Percentiles rank a stretch among this genome's conserved stretches.
phyloP scores from a whole-genome alignment of 768 basidiomycete species.

The Pulveroboletus frians region DNA sequence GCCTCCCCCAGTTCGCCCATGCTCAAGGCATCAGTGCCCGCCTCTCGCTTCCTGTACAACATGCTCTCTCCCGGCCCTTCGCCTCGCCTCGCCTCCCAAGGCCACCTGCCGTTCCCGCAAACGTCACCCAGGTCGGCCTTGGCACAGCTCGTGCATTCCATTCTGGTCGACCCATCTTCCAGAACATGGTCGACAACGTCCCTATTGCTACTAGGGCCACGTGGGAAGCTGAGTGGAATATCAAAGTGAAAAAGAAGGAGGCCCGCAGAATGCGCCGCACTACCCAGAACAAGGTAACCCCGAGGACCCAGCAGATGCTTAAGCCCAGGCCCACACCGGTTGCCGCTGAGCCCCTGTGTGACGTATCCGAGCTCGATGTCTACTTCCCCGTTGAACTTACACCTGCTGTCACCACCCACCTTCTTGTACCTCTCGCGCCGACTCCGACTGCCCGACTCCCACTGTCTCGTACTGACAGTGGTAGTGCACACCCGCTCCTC shows the following conservation, averaged over 20 bases:
- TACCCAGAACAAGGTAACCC: slow-evolving; percentile 14
- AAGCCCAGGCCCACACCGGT: slow-evolving; percentile 17
- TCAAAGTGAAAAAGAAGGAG: slow-evolving; percentile 46
- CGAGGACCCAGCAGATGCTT: slow-evolving; percentile 27
- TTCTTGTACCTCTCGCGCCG: slow-evolving; percentile 74
- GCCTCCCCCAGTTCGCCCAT: slow-evolving; percentile 14
- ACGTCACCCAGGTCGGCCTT: slow-evolving; percentile 64
- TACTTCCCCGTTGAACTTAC: slow-evolving; percentile 49
- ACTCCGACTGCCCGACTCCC: slow-evolving; percentile 66
- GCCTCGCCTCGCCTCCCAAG: slow-evolving; percentile 54
- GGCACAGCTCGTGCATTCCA: slow-evolving; percentile 75
- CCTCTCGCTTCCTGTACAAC: slow-evolving; percentile 51
- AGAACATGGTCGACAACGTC: slow-evolving; percentile 73
- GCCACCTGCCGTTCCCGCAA: slow-evolving; percentile 44
- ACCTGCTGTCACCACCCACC: slow-evolving; percentile 52
- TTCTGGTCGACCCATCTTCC: slow-evolving; percentile 68
- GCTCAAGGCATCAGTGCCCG: slow-evolving; percentile 45
- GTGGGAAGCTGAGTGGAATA: slow-evolving; percentile 68
- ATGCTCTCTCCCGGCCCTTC: slow-evolving; percentile 46
- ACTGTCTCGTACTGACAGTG: slow-evolving; percentile 29
- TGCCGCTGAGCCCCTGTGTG: slow-evolving; percentile 3
- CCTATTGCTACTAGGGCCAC: slow-evolving; percentile 73
- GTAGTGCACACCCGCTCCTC: slow-evolving; percentile 36
- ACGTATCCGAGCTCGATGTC: slow-evolving; percentile 46
- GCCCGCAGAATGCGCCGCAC: slow-evolving; percentile 22